These are phyloP conservation scores for Lindgomyces ingoldianus DNA, from an alignment of 495 filamentous ascomycete species.

Conservation along the genomic window DNA sequence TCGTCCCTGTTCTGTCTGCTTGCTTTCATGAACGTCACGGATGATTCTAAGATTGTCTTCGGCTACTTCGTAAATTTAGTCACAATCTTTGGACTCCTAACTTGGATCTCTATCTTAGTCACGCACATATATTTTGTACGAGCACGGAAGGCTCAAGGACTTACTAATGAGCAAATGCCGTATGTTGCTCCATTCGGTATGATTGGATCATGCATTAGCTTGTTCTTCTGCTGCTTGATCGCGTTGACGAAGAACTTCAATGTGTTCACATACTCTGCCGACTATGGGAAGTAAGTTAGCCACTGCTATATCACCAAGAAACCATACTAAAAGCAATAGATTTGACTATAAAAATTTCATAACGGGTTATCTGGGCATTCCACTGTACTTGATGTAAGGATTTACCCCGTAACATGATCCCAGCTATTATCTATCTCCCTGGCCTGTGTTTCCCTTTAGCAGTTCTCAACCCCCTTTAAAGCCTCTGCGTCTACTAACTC, in stretches of 20 bases:
- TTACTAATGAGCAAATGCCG: conserved; percentile 64
- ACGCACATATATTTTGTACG: conserved; percentile 79
- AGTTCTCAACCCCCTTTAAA: no score
- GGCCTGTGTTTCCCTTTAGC: no score
- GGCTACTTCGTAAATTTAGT: conserved; percentile 75
- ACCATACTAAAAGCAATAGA: no score
- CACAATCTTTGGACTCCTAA: conserved; percentile 57
- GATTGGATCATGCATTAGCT: conserved; percentile 65
- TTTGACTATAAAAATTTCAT: conserved; percentile 68
- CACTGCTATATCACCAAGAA: no score
- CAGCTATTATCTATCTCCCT: neutral
- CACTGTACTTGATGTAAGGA: conserved; percentile 65
- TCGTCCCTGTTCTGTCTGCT: conserved; percentile 65
- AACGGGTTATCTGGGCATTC: conserved; percentile 80
- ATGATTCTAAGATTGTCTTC: conserved; percentile 69
- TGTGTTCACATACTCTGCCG: conserved; percentile 59
- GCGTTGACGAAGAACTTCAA: conserved; percentile 76
- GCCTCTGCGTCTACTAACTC: neutral
- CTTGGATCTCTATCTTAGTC: conserved; percentile 82
- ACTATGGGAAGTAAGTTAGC: conserved; percentile 56
- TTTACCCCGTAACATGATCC: no score
- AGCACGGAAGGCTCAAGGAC: conserved; percentile 69
- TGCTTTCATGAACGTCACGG: conserved; percentile 76
- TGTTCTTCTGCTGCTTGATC: conserved; percentile 70
- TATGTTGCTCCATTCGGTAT: conserved; percentile 73